Evolutionary conservation across 2,329 filamentous ascomycete species (phyloP).

Genomic region (Chaetomiaceae sp.): DNA sequence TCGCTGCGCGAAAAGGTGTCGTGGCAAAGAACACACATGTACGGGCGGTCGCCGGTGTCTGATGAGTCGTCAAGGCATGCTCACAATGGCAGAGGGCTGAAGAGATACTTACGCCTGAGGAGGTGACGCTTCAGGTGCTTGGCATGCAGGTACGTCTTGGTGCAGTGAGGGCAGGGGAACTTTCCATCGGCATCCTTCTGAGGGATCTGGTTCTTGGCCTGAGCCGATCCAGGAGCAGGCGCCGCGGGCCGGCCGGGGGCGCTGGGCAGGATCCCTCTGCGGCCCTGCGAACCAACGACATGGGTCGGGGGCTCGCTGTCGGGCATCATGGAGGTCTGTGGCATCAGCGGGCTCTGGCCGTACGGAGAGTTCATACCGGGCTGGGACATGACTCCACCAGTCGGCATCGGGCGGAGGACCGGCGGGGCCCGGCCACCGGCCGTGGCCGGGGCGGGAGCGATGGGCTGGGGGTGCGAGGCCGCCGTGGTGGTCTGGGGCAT

Average conservation of each 20-base stretch:
- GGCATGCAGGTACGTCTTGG: slow-evolving; percentile 94
- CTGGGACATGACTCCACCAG: slow-evolving; percentile 59
- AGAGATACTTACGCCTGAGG: slow-evolving; percentile 74
- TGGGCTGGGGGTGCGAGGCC: slow-evolving; percentile 68
- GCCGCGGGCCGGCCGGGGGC: slow-evolving; percentile 81
- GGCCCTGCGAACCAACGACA: slow-evolving; percentile 90
- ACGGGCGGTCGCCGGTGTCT: slow-evolving; percentile 97
- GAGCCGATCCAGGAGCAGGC: slow-evolving; percentile 62
- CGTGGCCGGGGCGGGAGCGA: slow-evolving; percentile 64
- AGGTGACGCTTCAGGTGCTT: slow-evolving; percentile 98
- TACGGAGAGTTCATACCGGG: slow-evolving; percentile 57
- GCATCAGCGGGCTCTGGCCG: slow-evolving; percentile 53
- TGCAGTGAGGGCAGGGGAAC: slow-evolving; percentile 96
- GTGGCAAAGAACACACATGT: slow-evolving; percentile 96
- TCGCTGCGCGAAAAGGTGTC: slow-evolving; percentile 98
- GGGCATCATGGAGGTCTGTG: slow-evolving; percentile 50
- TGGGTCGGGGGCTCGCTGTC: slow-evolving; percentile 71
- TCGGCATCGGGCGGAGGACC: slow-evolving; percentile 65
- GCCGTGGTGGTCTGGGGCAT: slow-evolving; percentile 63
- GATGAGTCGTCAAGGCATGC: slow-evolving; percentile 20
- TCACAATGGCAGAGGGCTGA: slow-evolving; percentile 14
- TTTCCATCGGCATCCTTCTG: slow-evolving; percentile 97
- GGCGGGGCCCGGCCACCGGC: slow-evolving; percentile 54
- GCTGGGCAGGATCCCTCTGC: slow-evolving; percentile 85
- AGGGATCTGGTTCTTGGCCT: slow-evolving; percentile 77